These are phyloP conservation scores for Corniculantispora saksenae DNA, from an alignment of 2,329 filamentous ascomycete genomes.

Conservation along the genomic window DNA sequence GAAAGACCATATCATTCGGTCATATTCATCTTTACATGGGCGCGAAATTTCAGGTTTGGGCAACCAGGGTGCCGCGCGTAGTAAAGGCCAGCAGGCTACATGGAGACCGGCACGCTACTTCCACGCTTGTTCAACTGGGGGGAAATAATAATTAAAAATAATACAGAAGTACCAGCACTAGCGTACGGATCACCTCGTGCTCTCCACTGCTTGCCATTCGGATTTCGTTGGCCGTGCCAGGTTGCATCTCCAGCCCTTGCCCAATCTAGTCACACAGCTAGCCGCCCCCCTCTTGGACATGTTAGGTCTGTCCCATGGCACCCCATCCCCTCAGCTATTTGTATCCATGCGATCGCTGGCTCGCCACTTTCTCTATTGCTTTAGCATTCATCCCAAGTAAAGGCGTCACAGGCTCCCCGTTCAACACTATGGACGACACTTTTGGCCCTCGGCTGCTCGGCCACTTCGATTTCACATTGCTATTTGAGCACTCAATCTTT, in stretches of 20 bases:
- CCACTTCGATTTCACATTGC: background rate
- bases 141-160: background rate
- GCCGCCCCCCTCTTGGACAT: background rate
- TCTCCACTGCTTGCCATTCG: background rate
- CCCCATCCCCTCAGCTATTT: background rate
- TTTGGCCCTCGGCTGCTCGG: background rate
- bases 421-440: background rate
- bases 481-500: background rate
- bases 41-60: too few relatives aligned
- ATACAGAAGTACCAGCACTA: background rate
- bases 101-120: too few relatives aligned
- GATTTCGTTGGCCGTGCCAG: background rate
- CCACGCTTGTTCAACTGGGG: too few relatives aligned
- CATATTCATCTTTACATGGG: too few relatives aligned
- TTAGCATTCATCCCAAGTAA: background rate
- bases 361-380: background rate
- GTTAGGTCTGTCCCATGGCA: too few relatives aligned
- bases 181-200: background rate
- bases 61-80: too few relatives aligned
- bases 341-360: background rate
- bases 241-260: background rate
- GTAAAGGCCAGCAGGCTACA: too few relatives aligned
- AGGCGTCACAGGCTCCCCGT: background rate
- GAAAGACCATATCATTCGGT: too few relatives aligned
- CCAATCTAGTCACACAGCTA: too few relatives aligned